Evolutionary conservation across 805 yeast species (phyloP).

Genomic region (Kodamaea jinghongensis): DNA sequence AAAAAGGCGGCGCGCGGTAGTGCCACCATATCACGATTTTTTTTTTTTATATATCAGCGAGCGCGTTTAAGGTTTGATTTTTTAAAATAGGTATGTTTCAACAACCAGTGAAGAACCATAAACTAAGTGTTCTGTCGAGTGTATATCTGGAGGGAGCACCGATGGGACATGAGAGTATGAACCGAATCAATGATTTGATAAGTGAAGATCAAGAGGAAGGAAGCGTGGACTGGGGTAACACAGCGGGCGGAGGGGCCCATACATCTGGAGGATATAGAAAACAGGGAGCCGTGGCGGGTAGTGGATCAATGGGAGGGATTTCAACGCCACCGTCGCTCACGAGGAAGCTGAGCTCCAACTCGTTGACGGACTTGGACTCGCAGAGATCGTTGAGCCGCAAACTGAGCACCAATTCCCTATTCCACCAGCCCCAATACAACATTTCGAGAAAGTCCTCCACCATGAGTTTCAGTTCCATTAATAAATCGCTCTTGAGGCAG

Average conservation of each 20-base stretch:
- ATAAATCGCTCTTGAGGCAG: slow-evolving; percentile 28
- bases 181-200: too few relatives aligned
- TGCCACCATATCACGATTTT: slow-evolving; percentile 1
- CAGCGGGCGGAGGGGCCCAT: too few relatives aligned
- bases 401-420: slow-evolving; percentile 3
- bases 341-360: slow-evolving; percentile 3
- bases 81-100: slow-evolving; percentile 4
- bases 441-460: slow-evolving; percentile 10
- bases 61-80: neutral
- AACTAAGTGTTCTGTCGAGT: slow-evolving; percentile 9
- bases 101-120: slow-evolving; percentile 2
- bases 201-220: too few relatives aligned
- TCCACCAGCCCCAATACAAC: slow-evolving; percentile 5
- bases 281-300: too few relatives aligned
- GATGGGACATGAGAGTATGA: too few relatives aligned
- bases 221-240: too few relatives aligned
- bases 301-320: too few relatives aligned
- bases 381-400: neutral
- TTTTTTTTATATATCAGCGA: too few relatives aligned
- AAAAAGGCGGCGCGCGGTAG: neutral
- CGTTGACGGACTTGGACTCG: slow-evolving; percentile 5
- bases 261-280: too few relatives aligned
- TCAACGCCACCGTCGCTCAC: neutral
- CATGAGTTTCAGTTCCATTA: slow-evolving; percentile 35
- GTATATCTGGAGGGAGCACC: slow-evolving; percentile 1